Conservation (phyloP, 163 green algal species). For the Trebouxia gelatinosa region DNA sequence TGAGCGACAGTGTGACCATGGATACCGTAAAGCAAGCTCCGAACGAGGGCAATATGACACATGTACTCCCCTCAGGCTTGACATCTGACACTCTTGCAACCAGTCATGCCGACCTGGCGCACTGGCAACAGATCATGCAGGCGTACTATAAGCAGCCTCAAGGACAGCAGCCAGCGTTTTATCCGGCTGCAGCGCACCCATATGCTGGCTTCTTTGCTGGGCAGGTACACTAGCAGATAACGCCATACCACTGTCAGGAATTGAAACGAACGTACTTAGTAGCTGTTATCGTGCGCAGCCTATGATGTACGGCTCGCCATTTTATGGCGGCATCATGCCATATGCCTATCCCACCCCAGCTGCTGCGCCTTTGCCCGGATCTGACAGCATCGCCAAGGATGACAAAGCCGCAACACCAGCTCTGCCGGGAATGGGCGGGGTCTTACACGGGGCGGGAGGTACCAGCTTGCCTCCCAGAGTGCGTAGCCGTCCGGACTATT, state of each 20-base stretch:
- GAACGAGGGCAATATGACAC: background rate
- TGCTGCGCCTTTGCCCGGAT: constrained; percentile 3
- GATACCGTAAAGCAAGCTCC: background rate
- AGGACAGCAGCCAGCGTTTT: constrained; percentile 1
- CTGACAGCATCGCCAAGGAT: background rate
- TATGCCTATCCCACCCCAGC: constrained; percentile 9
- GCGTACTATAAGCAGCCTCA: constrained; percentile 23
- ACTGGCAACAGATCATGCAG: constrained; percentile 28
- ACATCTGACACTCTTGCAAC: background rate
- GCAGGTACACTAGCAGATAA: too few species aligned
- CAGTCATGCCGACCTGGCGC: background rate
- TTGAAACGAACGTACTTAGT: background rate
- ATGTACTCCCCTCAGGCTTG: background rate
- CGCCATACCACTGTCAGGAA: background rate
- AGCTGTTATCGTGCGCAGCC: background rate
- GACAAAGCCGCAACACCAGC: constrained; percentile 4
- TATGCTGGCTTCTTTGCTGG: constrained; percentile 27
- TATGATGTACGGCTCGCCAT: constrained; percentile 29
- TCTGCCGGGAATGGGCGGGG: too few species aligned
- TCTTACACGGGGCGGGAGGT: too few species aligned
- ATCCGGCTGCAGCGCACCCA: constrained; percentile 24
- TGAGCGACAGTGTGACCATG: constrained; percentile 14
- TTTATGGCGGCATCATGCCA: constrained; percentile 28
- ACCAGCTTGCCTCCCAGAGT: background rate
- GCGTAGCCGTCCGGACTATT: too few species aligned